These are phyloP conservation scores for Cardamine resedifolia DNA, from an alignment of 345 rosid genomes.

Conservation along the genomic window DNA sequence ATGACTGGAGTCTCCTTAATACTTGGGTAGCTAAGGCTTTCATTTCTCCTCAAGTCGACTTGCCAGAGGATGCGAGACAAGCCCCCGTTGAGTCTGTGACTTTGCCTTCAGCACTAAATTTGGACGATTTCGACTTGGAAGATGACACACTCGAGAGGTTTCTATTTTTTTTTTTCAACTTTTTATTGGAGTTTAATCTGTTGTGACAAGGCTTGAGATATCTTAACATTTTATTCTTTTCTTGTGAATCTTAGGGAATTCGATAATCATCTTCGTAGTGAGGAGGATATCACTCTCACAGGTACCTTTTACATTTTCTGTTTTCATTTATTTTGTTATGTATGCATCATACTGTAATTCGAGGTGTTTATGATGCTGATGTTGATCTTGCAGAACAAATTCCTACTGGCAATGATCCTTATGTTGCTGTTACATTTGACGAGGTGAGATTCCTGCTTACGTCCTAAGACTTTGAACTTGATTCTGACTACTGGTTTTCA, in stretches of 20 bases:
- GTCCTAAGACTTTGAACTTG: background rate
- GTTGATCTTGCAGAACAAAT: constrained; percentile 54
- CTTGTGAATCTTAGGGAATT: constrained; percentile 40
- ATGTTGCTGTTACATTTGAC: constrained; percentile 63
- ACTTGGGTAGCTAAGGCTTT: constrained; percentile 61
- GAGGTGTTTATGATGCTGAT: background rate
- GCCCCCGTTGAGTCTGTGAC: constrained; percentile 70
- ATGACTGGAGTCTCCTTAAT: constrained; percentile 55
- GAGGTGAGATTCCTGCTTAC: constrained; percentile 46
- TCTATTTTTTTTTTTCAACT: background rate
- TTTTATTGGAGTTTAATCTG: background rate
- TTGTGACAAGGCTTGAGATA: background rate
- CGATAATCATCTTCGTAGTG: constrained; percentile 53
- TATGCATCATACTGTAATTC: background rate
- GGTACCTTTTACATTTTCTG: constrained; percentile 31
- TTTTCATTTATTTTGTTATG: background rate
- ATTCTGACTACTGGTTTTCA: constrained; percentile 1
- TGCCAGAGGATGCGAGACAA: constrained; percentile 69
- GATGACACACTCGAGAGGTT: constrained; percentile 48
- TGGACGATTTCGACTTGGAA: constrained; percentile 66
- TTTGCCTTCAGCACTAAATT: constrained; percentile 60
- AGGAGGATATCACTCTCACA: constrained; percentile 74
- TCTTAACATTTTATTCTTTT: background rate
- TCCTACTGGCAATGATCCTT: constrained; percentile 59
- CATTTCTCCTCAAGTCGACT: constrained; percentile 48